These are phyloP conservation scores for Lentinula novae-zelandiae DNA, from an alignment of 1,284 basidiomycete genomes.

Conservation along the genomic window DNA sequence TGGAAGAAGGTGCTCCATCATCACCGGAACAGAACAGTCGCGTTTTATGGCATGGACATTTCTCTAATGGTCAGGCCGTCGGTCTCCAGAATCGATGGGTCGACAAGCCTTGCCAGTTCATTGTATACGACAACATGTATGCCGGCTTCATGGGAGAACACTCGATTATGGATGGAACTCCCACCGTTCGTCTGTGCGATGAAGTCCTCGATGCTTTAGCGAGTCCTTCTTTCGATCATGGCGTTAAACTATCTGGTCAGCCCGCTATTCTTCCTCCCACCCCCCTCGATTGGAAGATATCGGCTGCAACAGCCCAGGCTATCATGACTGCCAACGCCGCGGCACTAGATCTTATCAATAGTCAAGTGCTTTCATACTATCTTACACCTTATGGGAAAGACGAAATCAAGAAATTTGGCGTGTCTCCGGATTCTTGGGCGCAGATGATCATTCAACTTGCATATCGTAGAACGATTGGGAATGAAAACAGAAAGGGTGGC, in stretches of 20 bases:
- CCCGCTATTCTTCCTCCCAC: conserved; percentile 23
- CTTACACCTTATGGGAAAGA: conserved; percentile 82
- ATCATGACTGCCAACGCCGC: conserved; percentile 57
- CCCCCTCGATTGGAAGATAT: conserved; percentile 66
- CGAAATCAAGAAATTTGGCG: conserved; percentile 82
- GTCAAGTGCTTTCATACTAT: conserved; percentile 65
- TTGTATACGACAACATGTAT: conserved; percentile 75
- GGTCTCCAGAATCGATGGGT: conserved; percentile 74
- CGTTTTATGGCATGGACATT: conserved; percentile 71
- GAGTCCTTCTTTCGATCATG: conserved; percentile 54
- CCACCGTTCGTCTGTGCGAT: conserved; percentile 60
- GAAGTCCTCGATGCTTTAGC: conserved; percentile 66
- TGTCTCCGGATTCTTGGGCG: conserved; percentile 90
- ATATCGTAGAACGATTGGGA: conserved; percentile 63
- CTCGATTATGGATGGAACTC: conserved; percentile 84
- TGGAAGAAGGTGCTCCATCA: conserved; percentile 62
- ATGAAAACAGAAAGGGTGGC: conserved; percentile 44
- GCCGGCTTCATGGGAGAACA: conserved; percentile 91
- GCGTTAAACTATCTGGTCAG: conserved; percentile 23
- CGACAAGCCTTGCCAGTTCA: conserved; percentile 82
- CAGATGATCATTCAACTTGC: conserved; percentile 89
- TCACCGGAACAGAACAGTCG: conserved; percentile 58
- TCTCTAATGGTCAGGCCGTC: conserved; percentile 35
- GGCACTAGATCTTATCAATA: conserved; percentile 58
- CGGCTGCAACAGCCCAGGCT: conserved; percentile 40